Evolutionary conservation across 441 rosid species (phyloP), one percentile per base, ranked within the genome.

Genomic region (Hura crepitans): DNA sequence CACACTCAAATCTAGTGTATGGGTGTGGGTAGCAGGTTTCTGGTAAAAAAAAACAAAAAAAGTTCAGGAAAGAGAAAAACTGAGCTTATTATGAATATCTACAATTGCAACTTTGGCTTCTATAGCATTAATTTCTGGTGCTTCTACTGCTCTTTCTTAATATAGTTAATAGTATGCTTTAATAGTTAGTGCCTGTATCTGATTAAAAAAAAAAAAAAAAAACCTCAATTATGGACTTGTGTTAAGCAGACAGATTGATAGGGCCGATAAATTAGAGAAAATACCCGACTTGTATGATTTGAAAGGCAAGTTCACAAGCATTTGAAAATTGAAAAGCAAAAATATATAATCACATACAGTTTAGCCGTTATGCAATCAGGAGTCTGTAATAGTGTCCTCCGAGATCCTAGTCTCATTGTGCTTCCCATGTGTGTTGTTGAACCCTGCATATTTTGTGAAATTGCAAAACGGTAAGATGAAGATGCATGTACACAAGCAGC

Each of bases 371-470:
- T 82, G 82, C 92, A 91, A 70, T 93, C 87, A 67, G 81, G 65
- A 74, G 81, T 85, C 83, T 81, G 86, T 61, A 93, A 85, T 80
- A 87, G 72, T 47, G 98, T 93, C 82, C 80, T 91, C 77, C 98
- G 85, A 70, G 97, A 85, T 59, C 98, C 98, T 56, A 89, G 76
- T 55, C 98, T 86, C 98, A 93, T 93, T 30, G 98, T 93, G 72
- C 94, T 93, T 54, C 98, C 98, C 97, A 93, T 93, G 72, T 89
- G 97, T 72, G 98, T 93, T 76, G 87, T 91, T 66, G 98, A 93
- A 75, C 94, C 97, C 94, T 85, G 62, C 43, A 17, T 63, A 12
- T 70, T 67, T 61, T 43, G 2, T 27, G 35, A 49, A 37, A 67
- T 39, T 12, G 53, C 62, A 13, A 62, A 46, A 49, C 58, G 43